A percentile compares a stretch with the other conserved stretches of the same genome.
Evolutionary conservation across 768 basidiomycete genomes (phyloP).

Genomic region (Punctularia strigosozonata): DNA sequence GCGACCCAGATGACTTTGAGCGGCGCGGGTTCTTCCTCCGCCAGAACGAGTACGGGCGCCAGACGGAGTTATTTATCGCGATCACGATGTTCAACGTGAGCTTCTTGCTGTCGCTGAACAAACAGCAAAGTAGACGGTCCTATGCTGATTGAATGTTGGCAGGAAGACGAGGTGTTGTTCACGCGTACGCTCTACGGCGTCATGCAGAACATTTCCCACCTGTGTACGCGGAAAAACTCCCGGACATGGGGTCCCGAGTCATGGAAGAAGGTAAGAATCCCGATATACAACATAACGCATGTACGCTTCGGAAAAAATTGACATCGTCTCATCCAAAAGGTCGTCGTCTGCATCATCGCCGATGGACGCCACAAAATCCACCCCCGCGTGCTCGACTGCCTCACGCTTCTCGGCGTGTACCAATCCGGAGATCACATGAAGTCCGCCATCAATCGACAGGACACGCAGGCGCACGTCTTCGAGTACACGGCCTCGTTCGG

Average conservation of each 20-base stretch:
- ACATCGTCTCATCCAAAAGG: constrained; percentile 28
- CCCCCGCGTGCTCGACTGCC: constrained; percentile 75
- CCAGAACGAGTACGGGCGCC: constrained; percentile 67
- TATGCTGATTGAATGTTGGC: constrained; percentile 3
- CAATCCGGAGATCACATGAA: constrained; percentile 56
- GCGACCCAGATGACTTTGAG: constrained; percentile 89
- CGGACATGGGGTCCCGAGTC: constrained; percentile 94
- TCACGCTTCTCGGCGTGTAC: constrained; percentile 90
- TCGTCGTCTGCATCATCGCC: constrained; percentile 87
- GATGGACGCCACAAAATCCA: constrained; percentile 80
- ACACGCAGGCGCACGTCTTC: constrained; percentile 67
- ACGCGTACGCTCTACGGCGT: constrained; percentile 91
- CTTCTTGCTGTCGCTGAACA: constrained; percentile 6
- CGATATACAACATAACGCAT: too few relatives aligned
- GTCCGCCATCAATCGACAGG: constrained; percentile 58
- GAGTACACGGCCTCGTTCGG: constrained; percentile 81
- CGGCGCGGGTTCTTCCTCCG: constrained; percentile 73
- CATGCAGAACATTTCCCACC: constrained; percentile 76
- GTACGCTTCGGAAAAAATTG: too few relatives aligned
- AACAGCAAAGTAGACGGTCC: not conserved
- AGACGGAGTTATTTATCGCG: constrained; percentile 87
- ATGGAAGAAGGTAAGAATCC: constrained; percentile 89
- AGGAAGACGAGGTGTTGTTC: constrained; percentile 88
- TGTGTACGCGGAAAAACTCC: constrained; percentile 77
- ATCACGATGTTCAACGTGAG: constrained; percentile 96